Percentiles rank a stretch among this genome's conserved stretches.
These are phyloP conservation scores for Cladosporium sp. DNA, from an alignment of 2,329 filamentous ascomycete species.

Conservation along the genomic window DNA sequence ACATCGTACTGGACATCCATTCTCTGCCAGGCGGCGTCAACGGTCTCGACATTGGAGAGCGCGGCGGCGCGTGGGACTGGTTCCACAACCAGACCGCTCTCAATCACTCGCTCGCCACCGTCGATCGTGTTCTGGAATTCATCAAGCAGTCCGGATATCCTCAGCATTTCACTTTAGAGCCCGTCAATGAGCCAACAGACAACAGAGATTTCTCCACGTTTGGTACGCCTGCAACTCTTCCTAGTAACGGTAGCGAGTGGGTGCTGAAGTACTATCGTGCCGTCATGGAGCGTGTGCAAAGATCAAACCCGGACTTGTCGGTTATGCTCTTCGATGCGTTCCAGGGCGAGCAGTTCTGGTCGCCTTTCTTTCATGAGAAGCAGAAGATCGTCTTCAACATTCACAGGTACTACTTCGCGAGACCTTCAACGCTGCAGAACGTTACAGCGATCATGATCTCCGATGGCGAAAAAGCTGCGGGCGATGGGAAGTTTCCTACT, in stretches of 20 bases:
- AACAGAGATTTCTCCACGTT: not conserved
- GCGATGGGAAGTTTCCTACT: constrained; percentile 19
- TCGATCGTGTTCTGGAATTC: constrained; percentile 13
- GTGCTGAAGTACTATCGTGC: not conserved
- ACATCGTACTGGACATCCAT: constrained; percentile 28
- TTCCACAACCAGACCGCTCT: constrained; percentile 29
- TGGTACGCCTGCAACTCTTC: not conserved
- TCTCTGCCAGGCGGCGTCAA: constrained; percentile 27
- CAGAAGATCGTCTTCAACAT: constrained; percentile 23
- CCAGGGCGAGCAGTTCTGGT: constrained; percentile 19
- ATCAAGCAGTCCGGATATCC: constrained; percentile 7
- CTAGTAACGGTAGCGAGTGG: not conserved
- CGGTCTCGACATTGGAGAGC: constrained; percentile 15
- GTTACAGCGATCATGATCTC: constrained; percentile 16
- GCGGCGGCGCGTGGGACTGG: constrained; percentile 25
- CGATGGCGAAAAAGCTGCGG: constrained; percentile 16
- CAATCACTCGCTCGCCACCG: constrained; percentile 17
- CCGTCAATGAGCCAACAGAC: constrained; percentile 14
- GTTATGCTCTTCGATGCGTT: not conserved
- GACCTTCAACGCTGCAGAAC: constrained; percentile 13
- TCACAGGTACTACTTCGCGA: constrained; percentile 26
- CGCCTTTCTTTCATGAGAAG: constrained; percentile 11
- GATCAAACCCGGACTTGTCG: no score
- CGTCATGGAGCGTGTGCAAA: no score
- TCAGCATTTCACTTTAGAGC: constrained; percentile 9